phyloP scores from a whole-genome alignment of 371 early-diverging fungal genomes.

The Rhizopus arrhizus region DNA sequence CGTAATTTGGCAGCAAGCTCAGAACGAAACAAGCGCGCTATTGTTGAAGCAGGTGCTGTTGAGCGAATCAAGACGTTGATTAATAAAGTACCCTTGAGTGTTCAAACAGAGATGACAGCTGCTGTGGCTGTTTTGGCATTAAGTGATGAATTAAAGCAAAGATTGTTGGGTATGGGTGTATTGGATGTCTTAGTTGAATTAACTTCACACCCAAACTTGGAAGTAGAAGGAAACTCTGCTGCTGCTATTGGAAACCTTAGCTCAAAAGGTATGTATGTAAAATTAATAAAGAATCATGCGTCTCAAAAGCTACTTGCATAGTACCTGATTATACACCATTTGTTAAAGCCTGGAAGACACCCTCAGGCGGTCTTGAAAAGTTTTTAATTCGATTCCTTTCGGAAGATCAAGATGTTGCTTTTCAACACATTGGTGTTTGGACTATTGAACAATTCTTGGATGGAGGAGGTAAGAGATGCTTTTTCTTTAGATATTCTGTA shows the following conservation, averaged over 20 bases:
- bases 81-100: conserved; percentile 61
- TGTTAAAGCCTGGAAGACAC: conserved; percentile 68
- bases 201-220: conserved; percentile 58
- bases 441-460: conserved; percentile 87
- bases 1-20: conserved; percentile 87
- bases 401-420: conserved; percentile 71
- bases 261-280: conserved; percentile 55
- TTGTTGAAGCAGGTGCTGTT: conserved; percentile 81
- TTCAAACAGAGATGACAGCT: conserved; percentile 87
- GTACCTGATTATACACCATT: conserved; percentile 71
- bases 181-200: conserved; percentile 77
- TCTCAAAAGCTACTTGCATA: conserved; percentile 6
- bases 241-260: conserved; percentile 85
- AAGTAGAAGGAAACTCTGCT: conserved; percentile 84
- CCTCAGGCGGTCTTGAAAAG: conserved; percentile 70
- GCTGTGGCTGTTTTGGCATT: conserved; percentile 84
- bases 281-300: neutral
- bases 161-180: conserved; percentile 64
- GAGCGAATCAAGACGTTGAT: conserved; percentile 73
- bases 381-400: conserved; percentile 74
- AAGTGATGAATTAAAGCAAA: conserved; percentile 79
- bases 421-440: conserved; percentile 89
- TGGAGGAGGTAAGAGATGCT: conserved; percentile 30
- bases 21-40: conserved; percentile 76
- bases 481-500: neutral